Percentiles rank a stretch among this genome's conserved stretches.
Evolutionary conservation across 768 basidiomycete genomes (phyloP).

Genomic region (Suillus variegatus): DNA sequence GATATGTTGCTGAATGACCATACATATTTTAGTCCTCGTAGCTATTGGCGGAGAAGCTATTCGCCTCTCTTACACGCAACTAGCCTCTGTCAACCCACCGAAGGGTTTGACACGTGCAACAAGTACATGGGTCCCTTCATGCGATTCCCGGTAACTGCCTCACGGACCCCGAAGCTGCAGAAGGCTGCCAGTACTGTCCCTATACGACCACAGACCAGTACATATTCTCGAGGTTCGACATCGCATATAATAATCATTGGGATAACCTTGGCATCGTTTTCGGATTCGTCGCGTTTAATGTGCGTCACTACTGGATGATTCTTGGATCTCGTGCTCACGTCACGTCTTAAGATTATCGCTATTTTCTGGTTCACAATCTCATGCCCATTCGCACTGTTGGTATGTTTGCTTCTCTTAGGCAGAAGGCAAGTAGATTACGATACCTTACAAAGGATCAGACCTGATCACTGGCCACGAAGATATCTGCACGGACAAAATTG

Average conservation of each 20-base stretch:
- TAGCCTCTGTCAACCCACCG: slow-evolving; percentile 71
- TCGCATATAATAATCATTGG: slow-evolving; percentile 54
- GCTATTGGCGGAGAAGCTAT: slow-evolving; percentile 58
- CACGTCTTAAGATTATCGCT: neutral
- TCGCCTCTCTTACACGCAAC: slow-evolving; percentile 67
- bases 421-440: neutral
- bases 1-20: neutral
- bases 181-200: slow-evolving; percentile 72
- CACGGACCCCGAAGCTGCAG: slow-evolving; percentile 60
- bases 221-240: slow-evolving; percentile 47
- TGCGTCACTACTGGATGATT: slow-evolving; percentile 23
- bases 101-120: slow-evolving; percentile 64
- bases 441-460: neutral
- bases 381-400: neutral
- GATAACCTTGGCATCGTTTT: slow-evolving; percentile 48
- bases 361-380: neutral
- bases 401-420: neutral
- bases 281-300: slow-evolving; percentile 45
- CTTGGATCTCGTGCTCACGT: neutral
- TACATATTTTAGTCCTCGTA: slow-evolving; percentile 12
- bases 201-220: slow-evolving; percentile 61
- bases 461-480: slow-evolving; percentile 25
- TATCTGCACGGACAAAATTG: slow-evolving; percentile 64
- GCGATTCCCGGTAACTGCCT: slow-evolving; percentile 65
- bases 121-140: slow-evolving; percentile 75